Evolutionary conservation across 768 basidiomycete species (phyloP).

Genomic region (Mrakia hoshinonis): DNA sequence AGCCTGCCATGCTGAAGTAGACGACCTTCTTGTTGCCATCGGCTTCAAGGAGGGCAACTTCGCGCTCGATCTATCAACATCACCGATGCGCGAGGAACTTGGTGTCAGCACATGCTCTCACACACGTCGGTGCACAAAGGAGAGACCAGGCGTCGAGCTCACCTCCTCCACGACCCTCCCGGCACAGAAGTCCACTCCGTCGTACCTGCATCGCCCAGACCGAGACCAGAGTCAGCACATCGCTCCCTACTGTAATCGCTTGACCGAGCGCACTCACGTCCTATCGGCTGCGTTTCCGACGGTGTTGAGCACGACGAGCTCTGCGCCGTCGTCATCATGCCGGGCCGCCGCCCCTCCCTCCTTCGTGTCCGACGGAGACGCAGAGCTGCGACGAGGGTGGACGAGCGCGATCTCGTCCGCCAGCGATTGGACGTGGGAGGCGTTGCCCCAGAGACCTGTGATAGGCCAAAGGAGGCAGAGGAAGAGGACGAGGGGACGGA

Average conservation of each 20-base stretch:
- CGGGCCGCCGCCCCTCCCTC: constrained; percentile 14
- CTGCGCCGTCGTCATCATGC: constrained; percentile 37
- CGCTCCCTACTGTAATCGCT: not conserved
- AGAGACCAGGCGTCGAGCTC: constrained; percentile 25
- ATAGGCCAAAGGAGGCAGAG: not conserved
- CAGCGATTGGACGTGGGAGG: constrained; percentile 56
- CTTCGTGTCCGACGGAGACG: constrained; percentile 10
- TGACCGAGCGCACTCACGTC: not conserved
- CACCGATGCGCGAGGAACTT: not conserved
- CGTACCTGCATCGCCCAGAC: constrained; percentile 49
- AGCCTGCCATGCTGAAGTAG: constrained; percentile 7
- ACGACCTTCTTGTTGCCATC: not conserved
- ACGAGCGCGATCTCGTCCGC: constrained; percentile 28
- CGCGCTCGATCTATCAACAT: not conserved
- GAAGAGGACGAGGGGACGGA: not conserved
- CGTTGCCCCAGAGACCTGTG: constrained; percentile 69
- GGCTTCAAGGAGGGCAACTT: not conserved
- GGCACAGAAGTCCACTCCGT: constrained; percentile 75
- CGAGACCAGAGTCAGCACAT: not conserved
- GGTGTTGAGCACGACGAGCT: constrained; percentile 49
- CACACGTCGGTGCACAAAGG: not conserved
- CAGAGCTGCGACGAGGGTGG: constrained; percentile 50
- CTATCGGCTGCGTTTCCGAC: constrained; percentile 55
- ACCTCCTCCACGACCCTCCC: constrained; percentile 76
- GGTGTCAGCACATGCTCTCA: not conserved